Base-by-base conservation (phyloP, 495 filamentous ascomycete genomes). In the Penicillium goetzii region DNA sequence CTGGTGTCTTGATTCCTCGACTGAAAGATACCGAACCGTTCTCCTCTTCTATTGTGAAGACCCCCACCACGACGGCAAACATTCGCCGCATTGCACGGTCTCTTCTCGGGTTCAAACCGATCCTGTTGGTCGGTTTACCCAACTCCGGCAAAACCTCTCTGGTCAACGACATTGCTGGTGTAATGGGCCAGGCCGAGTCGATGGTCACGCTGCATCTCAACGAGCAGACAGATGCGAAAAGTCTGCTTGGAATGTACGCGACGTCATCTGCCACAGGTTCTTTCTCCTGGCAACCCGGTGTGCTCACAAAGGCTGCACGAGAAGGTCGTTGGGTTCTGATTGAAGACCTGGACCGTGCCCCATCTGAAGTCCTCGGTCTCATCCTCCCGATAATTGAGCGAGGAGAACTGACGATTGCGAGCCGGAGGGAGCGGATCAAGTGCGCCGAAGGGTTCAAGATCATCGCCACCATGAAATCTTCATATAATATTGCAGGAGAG, bases 241-340 rank as follows among this genome's bases (percentile, higher is more conserved):
- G 95, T 74, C 85, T 99, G 41, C 84, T 98, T 65, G 96, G 96
- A 15, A 86, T 97, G 79, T 97, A 99, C 74, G 88, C 93, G 9
- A 92, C 92, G n/a, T 89, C 89, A 17, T 78, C 83, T 28, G 90
- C 88, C 49, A 91, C 92, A 8, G 96, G 93, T 0, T 91, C 91
- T 3, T 98, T 98, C 68, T 84, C 82, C 30, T 99, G 96, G 96
- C 87, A 89, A 55, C 86, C 95, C n/a, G 96, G 96, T 75, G 90
- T 97, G 14, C 79, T 99, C 61, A 97, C 94, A 0, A 96, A 92
- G 40, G 96, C 96, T 15, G 92, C 97, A 2, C 88, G 82, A 71
- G 94, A 98, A 78, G 96, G 96, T 47, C 85, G 92, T 69, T 98
- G 95, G 96, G 88, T 99, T 6, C 79, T 98, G 59, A 93, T 99